phyloP scores from a whole-genome alignment of 2,329 filamentous ascomycete genomes.

The Pochonia chlamydosporia region DNA sequence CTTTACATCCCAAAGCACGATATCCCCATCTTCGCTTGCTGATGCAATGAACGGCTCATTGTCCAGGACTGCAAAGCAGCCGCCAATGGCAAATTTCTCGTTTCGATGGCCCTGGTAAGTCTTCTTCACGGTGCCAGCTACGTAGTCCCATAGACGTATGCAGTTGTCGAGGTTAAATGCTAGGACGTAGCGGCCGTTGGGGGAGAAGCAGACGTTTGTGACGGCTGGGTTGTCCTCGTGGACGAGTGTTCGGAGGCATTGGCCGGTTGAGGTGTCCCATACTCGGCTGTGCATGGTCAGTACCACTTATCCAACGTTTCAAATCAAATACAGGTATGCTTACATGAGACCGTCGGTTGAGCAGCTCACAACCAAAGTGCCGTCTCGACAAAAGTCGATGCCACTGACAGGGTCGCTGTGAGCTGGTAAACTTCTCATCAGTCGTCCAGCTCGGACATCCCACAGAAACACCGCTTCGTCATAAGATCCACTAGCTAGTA shows the following conservation, averaged over 20 bases:
- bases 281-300: constrained; percentile 54
- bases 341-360: constrained; percentile 85
- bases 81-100: constrained; percentile 74
- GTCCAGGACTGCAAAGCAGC: constrained; percentile 64
- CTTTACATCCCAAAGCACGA: constrained; percentile 86
- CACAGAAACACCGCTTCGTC: constrained; percentile 96
- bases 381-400: constrained; percentile 89
- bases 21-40: constrained; percentile 80
- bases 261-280: constrained; percentile 93
- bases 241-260: constrained; percentile 89
- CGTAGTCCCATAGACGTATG: constrained; percentile 91
- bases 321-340: constrained; percentile 24
- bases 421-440: constrained; percentile 88
- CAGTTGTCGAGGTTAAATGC: constrained; percentile 89
- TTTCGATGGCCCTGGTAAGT: constrained; percentile 95
- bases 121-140: constrained; percentile 85
- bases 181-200: constrained; percentile 88
- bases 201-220: constrained; percentile 83
- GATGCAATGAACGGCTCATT: constrained; percentile 62
- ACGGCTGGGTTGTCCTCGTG: constrained; percentile 94
- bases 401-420: constrained; percentile 93
- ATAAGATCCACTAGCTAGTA: constrained; percentile 90
- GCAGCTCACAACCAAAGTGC: constrained; percentile 86
- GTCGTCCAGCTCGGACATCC: constrained; percentile 82
- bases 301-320: not conserved